phyloP scores from a whole-genome alignment of 306 rosid genomes.

The Pyrus betulifolia region DNA sequence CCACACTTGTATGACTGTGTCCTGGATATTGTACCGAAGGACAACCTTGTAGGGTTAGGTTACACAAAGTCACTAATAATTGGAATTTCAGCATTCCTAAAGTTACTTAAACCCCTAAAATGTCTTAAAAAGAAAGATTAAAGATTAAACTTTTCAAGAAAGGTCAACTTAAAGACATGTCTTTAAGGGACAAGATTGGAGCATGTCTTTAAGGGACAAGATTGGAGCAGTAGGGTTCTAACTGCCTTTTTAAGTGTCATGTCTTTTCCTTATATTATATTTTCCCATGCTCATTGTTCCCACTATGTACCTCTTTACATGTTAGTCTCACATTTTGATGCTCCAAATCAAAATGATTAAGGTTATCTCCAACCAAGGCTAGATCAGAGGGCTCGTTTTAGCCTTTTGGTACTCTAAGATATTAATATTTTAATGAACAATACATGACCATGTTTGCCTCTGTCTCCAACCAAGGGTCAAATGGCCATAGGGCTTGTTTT shows the following conservation, averaged over 20 bases:
- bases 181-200: constrained; percentile 17
- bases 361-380: too few relatives aligned
- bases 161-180: not conserved
- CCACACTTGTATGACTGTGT: not conserved
- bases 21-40: constrained; percentile 11
- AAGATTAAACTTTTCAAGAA: not conserved
- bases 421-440: too few relatives aligned
- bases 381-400: too few relatives aligned
- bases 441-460: too few relatives aligned
- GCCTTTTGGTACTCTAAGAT: too few relatives aligned
- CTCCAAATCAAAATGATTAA: constrained; percentile 9
- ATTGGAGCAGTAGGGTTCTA: constrained; percentile 14
- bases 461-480: too few relatives aligned
- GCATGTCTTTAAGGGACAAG: constrained; percentile 11
- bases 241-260: constrained; percentile 2
- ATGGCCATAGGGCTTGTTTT: too few relatives aligned
- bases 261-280: not conserved
- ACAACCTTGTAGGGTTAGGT: constrained; percentile 9
- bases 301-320: constrained; percentile 1
- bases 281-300: constrained; percentile 7
- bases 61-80: constrained; percentile 4
- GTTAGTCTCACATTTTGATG: constrained; percentile 12
- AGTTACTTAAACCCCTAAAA: not conserved
- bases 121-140: not conserved
- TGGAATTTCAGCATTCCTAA: constrained; percentile 15